Percentiles rank a stretch among this genome's conserved stretches.
Evolutionary conservation across 805 yeast genomes (phyloP).

Genomic region (Sugiyamaella valdiviana): DNA sequence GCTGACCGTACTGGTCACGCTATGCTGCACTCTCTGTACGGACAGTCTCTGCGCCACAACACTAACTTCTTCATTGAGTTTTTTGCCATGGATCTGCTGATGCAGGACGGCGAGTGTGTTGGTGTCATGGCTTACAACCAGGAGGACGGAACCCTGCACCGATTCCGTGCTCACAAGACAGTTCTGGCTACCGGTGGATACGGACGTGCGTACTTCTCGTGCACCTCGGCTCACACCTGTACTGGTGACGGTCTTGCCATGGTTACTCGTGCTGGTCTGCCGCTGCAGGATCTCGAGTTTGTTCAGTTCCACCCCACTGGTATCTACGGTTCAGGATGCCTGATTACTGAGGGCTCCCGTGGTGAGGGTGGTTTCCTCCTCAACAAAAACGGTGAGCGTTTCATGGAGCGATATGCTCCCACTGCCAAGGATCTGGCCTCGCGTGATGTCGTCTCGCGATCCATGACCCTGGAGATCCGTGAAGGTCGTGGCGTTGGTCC

Average conservation of each 20-base stretch:
- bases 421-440: conserved; percentile 97
- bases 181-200: conserved; percentile 98
- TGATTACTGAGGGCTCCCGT: conserved; percentile 99
- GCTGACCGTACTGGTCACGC: conserved; percentile 99
- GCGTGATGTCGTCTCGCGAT: conserved; percentile 96
- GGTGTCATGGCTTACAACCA: conserved; percentile 97
- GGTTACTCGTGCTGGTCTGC: conserved; percentile 98
- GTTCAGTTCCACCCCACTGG: conserved; percentile 99
- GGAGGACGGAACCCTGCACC: conserved; percentile 97
- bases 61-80: conserved; percentile 97
- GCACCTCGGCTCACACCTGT: conserved; percentile 99
- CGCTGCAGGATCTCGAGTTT: conserved; percentile 94
- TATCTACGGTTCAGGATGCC: conserved; percentile 97
- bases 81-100: conserved; percentile 89
- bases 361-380: conserved; percentile 99
- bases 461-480: conserved; percentile 96
- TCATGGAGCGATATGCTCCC: conserved; percentile 99
- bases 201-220: conserved; percentile 97
- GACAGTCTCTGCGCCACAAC: conserved; percentile 93
- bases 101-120: conserved; percentile 92
- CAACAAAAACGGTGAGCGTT: conserved; percentile 97
- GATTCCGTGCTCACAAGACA: conserved; percentile 96
- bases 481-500: conserved; percentile 99
- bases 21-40: conserved; percentile 87
- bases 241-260: conserved; percentile 99